Percentiles rank a stretch among this genome's conserved stretches.
These are phyloP conservation scores for Neurospora sp. DNA, from an alignment of 495 filamentous ascomycete genomes.

Conservation along the genomic window DNA sequence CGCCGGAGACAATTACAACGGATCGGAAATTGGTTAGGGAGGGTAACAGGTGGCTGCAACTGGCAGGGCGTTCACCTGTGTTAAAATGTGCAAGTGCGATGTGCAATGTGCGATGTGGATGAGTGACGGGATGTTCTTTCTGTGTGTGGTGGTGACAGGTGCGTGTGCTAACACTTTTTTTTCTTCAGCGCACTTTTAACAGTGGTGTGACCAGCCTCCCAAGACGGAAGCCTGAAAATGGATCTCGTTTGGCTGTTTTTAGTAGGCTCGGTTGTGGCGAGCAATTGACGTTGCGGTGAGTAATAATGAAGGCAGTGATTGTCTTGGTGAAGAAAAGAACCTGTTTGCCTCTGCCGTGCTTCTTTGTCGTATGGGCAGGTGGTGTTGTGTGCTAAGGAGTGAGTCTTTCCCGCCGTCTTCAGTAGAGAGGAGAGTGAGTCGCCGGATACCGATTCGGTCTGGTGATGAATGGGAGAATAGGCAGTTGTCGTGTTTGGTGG, in stretches of 20 bases:
- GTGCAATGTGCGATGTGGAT: background rate
- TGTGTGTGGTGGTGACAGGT: background rate
- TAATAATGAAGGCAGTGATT: background rate
- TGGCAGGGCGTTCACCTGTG: slow-evolving; percentile 19
- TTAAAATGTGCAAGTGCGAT: background rate
- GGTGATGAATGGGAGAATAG: background rate
- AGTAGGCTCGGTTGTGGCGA: background rate
- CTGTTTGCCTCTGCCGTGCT: background rate
- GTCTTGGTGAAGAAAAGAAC: background rate
- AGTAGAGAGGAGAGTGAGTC: background rate
- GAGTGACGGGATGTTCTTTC: background rate
- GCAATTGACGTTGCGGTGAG: background rate
- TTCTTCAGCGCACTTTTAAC: background rate
- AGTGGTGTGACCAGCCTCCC: slow-evolving; percentile 21
- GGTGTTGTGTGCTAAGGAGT: background rate
- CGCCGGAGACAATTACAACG: slow-evolving; percentile 8
- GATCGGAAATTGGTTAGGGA: background rate
- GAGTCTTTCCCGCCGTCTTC: background rate
- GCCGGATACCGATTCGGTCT: background rate
- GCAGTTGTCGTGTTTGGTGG: slow-evolving; percentile 7
- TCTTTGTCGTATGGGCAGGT: background rate
- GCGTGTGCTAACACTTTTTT: background rate
- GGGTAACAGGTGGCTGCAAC: slow-evolving; percentile 37
- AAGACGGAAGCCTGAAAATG: slow-evolving; percentile 30
- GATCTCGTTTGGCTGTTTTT: slow-evolving; percentile 9